Evolutionary conservation across 805 yeast species (phyloP).

Genomic region (Yamadazyma olivae): DNA sequence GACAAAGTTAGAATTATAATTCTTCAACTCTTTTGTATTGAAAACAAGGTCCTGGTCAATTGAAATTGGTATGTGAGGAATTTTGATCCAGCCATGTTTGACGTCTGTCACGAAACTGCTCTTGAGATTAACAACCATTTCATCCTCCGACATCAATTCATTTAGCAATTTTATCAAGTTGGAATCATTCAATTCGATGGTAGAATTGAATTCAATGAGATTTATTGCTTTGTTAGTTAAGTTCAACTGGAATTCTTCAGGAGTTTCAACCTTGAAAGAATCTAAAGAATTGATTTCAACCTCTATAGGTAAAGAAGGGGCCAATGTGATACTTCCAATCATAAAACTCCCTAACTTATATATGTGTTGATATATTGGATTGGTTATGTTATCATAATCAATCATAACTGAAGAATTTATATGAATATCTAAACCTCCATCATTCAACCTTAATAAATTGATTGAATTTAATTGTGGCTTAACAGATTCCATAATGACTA

Average conservation of each 20-base stretch:
- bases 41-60: constrained; percentile 12
- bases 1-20: neutral
- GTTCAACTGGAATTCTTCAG: constrained; percentile 6
- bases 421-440: constrained; percentile 26
- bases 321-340: constrained; percentile 20
- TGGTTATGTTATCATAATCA: constrained; percentile 25
- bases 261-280: constrained; percentile 12
- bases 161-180: constrained; percentile 11
- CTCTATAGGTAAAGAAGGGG: constrained; percentile 17
- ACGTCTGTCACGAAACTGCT: constrained; percentile 18
- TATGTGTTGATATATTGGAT: constrained; percentile 17
- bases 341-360: constrained; percentile 19
- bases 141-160: constrained; percentile 14
- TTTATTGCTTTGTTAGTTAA: constrained; percentile 8
- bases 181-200: constrained; percentile 8
- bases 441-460: constrained; percentile 20
- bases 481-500: constrained; percentile 17
- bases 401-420: constrained; percentile 23
- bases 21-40: constrained; percentile 2
- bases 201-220: constrained; percentile 8
- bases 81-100: constrained; percentile 13
- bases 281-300: constrained; percentile 15
- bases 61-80: constrained; percentile 9
- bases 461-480: constrained; percentile 21
- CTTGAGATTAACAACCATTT: constrained; percentile 19